Evolutionary conservation across 164 flowering plant genomes (phyloP), one percentile per base, ranked within the genome.

Genomic region (Euptelea pleiosperma): DNA sequence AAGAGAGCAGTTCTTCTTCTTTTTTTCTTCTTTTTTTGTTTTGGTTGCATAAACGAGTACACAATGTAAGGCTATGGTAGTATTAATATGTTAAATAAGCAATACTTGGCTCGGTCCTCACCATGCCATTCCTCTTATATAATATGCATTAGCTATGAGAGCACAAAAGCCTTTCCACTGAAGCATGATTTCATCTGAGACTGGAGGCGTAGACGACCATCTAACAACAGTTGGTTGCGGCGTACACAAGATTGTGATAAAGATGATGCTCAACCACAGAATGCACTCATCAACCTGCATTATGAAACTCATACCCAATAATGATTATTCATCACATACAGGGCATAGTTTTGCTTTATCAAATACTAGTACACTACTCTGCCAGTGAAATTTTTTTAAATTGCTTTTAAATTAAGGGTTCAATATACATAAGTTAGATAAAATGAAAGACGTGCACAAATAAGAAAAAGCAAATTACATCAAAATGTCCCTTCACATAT

Each of bases 141-240:
- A 93, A 69, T 93, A 93, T 14, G 98, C 98, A 77, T 93, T 93
- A 48, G 98, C 97, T 60, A 89, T 93, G 55, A 93, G 75, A 51
- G 90, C 86, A 69, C 98, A 93, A 60, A 89, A 93, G 52, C 98
- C 97, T 73, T 80, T 86, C 98, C 98, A 89, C 37, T 79, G 79
- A 50, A 63, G 68, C 73, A 66, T 59, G 59, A 75, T 70, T 61
- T 83, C 89, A 48, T 82, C 82, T 5, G 97, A 84, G 25, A 89
- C 94, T 4, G 98, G 84, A 52, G 97, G 71, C 4, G 85, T 72
- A 11, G 91, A 70, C 28, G 98, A 93, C 98, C 97, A 93, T 62
- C 98, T 73, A 30, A 93, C 86, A 31, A 93, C 56, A 2, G 98
- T 93, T 60, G 97, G 97, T 61, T 89, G 97, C 9, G 97, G 98